Conservation (phyloP, 352 stramenopile species). For the Thalassiosira hispida region DNA sequence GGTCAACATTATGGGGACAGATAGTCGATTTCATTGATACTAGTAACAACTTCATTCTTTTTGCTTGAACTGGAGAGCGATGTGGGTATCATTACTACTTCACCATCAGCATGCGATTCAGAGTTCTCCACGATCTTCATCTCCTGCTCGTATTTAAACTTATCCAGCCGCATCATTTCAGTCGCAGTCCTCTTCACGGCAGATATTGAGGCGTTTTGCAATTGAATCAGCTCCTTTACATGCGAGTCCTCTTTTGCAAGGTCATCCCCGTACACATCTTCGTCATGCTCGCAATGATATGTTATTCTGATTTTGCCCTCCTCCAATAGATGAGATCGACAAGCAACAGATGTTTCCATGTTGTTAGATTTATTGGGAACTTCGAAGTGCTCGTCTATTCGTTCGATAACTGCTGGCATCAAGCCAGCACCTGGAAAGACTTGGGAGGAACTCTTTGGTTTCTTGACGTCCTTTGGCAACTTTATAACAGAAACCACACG, state of each 20-base stretch:
- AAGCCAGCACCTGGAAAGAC: conserved; percentile 11
- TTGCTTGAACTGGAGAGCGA: background rate
- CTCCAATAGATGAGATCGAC: conserved; percentile 24
- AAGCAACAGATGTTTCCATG: conserved; percentile 13
- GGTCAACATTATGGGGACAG: conserved; percentile 20
- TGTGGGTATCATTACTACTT: conserved; percentile 1
- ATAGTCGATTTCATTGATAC: conserved; percentile 23
- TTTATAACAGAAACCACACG: conserved; percentile 19
- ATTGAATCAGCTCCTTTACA: conserved; percentile 11
- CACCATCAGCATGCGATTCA: background rate
- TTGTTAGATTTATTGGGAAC: background rate
- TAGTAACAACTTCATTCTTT: conserved; percentile 3
- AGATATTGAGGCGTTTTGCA: conserved; percentile 8
- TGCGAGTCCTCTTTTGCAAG: background rate
- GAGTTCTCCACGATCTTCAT: conserved; percentile 5
- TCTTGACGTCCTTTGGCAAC: conserved; percentile 13
- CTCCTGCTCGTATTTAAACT: background rate
- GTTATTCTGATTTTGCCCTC: conserved; percentile 26
- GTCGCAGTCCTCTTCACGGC: conserved; percentile 17
- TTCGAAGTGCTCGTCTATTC: conserved; percentile 35
- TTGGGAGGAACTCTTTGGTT: conserved; percentile 1
- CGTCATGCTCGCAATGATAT: conserved; percentile 25
- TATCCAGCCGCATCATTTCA: conserved; percentile 25
- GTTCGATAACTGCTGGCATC: conserved; percentile 8
- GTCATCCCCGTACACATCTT: conserved; percentile 23